Conservation (phyloP, 139 green algal species). For the Tetradesmus lagerheimii region DNA sequence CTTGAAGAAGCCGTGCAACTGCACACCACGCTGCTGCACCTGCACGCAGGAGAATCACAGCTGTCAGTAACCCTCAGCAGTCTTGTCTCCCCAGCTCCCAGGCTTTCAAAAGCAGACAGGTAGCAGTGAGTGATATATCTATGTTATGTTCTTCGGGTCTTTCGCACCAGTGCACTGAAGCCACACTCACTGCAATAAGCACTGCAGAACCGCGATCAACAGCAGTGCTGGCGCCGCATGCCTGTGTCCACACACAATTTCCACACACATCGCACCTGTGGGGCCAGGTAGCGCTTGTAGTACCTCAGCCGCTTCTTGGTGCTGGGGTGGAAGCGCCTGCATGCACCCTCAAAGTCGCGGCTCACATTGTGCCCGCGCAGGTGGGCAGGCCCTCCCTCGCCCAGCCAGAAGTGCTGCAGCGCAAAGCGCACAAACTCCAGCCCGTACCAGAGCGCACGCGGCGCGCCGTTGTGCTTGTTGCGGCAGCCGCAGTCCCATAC, state of each 20-base stretch:
- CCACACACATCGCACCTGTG: neutral
- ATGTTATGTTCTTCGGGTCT: too few relatives aligned
- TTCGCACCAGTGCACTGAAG: too few relatives aligned
- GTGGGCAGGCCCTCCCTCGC: constrained; percentile 12
- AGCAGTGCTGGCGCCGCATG: neutral
- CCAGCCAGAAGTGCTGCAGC: constrained; percentile 38
- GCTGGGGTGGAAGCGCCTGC: constrained; percentile 46
- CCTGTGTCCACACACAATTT: neutral
- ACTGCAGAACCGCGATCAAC: too few relatives aligned
- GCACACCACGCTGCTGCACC: neutral
- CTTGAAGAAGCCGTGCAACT: constrained; percentile 23
- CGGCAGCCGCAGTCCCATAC: constrained; percentile 71
- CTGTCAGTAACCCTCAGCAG: neutral
- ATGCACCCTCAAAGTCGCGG: constrained; percentile 55
- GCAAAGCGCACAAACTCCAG: constrained; percentile 69
- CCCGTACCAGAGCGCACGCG: constrained; percentile 81
- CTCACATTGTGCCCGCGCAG: constrained; percentile 63
- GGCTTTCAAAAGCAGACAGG: too few relatives aligned
- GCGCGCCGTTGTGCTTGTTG: constrained; percentile 64
- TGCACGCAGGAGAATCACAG: neutral
- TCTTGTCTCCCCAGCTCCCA: neutral
- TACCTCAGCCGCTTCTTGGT: constrained; percentile 53
- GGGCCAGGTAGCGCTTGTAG: constrained; percentile 31
- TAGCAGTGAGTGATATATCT: too few relatives aligned
- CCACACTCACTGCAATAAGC: too few relatives aligned